Evolutionary conservation across 2,329 filamentous ascomycete genomes (phyloP).

Genomic region (Penicillium olsonii): DNA sequence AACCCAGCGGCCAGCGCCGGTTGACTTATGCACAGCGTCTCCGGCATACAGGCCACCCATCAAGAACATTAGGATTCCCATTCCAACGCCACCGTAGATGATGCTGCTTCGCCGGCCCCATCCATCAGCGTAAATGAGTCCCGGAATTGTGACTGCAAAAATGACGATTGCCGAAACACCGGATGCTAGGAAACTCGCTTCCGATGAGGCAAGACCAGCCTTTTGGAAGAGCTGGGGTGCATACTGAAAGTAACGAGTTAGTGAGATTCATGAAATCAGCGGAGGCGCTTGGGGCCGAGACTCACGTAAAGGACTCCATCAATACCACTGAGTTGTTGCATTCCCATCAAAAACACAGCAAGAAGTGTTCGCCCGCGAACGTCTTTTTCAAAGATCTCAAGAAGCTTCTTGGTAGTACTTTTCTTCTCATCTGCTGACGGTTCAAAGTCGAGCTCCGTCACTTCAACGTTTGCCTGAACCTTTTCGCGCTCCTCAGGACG

Average conservation of each 20-base stretch:
- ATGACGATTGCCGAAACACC: conserved; percentile 63
- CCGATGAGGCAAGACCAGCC: conserved; percentile 57
- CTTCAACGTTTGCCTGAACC: conserved; percentile 40
- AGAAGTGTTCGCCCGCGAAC: conserved; percentile 53
- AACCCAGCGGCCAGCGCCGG: conserved; percentile 33
- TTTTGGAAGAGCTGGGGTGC: conserved; percentile 62
- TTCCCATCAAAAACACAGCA: conserved; percentile 59
- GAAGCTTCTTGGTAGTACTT: conserved; percentile 21
- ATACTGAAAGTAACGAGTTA: conserved; percentile 45
- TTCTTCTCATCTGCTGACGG: not conserved
- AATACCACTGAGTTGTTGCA: conserved; percentile 63
- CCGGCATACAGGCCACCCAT: conserved; percentile 38
- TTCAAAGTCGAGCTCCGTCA: conserved; percentile 2
- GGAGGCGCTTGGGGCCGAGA: not conserved
- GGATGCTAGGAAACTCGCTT: conserved; percentile 61
- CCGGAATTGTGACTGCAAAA: conserved; percentile 59
- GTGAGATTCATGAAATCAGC: not conserved
- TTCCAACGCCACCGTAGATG: conserved; percentile 55
- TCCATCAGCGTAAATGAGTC: conserved; percentile 57
- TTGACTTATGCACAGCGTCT: conserved; percentile 28
- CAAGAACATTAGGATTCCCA: conserved; percentile 44
- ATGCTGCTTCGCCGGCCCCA: conserved; percentile 59
- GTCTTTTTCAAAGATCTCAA: conserved; percentile 40
- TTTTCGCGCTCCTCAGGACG: conserved; percentile 51
- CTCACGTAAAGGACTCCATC: conserved; percentile 63